Conservation (phyloP, 139 green algal species). For the Coelastrella sp. region DNA sequence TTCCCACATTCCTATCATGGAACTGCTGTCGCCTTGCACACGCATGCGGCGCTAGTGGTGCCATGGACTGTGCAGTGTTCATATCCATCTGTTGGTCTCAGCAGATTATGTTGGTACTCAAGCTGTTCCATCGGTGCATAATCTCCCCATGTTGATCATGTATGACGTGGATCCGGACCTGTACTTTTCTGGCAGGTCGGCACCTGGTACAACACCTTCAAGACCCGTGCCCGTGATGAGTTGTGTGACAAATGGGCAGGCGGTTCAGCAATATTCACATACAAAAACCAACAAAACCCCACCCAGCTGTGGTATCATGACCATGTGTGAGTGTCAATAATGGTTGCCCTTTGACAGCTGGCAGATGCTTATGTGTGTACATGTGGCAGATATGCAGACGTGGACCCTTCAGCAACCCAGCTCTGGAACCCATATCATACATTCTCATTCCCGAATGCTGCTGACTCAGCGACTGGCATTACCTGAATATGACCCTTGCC, state of each 20-base stretch:
- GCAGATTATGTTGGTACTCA: too few relatives aligned
- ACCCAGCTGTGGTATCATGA: slow-evolving; percentile 22
- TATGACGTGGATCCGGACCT: too few relatives aligned
- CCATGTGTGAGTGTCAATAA: slow-evolving; percentile 6
- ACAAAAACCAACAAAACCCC: background rate
- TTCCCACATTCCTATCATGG: background rate
- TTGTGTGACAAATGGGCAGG: background rate
- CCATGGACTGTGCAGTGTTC: too few relatives aligned
- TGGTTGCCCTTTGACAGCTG: background rate
- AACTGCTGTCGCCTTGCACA: background rate
- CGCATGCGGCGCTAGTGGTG: too few relatives aligned
- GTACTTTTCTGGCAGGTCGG: background rate
- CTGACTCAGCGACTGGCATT: background rate
- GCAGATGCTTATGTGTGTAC: background rate
- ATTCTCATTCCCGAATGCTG: background rate
- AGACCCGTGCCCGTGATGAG: background rate
- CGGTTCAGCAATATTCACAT: background rate
- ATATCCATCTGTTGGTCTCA: too few relatives aligned
- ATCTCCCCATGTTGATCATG: too few relatives aligned
- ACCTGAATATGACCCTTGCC: background rate
- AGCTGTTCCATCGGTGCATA: too few relatives aligned
- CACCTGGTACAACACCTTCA: slow-evolving; percentile 5
- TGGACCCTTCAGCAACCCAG: background rate
- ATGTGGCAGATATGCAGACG: background rate
- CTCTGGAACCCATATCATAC: background rate